Percentiles rank a stretch among this genome's conserved stretches.
These are phyloP conservation scores for Lentithecium fluviatile DNA, from an alignment of 495 filamentous ascomycete species.

Conservation along the genomic window DNA sequence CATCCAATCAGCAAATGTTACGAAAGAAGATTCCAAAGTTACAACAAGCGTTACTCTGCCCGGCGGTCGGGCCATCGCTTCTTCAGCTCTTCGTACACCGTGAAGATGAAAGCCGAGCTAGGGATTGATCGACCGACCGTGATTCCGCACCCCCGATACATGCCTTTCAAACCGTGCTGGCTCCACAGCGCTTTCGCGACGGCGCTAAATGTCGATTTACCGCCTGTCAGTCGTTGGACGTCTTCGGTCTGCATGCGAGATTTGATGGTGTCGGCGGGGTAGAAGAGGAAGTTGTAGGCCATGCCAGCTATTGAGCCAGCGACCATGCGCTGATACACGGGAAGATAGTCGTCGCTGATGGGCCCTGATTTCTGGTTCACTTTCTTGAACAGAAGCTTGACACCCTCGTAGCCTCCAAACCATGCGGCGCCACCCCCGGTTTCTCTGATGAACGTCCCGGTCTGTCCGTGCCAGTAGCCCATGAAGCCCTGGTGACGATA, in stretches of 20 bases:
- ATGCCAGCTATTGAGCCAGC: conserved; percentile 91
- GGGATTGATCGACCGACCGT: conserved; percentile 84
- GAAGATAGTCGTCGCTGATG: conserved; percentile 42
- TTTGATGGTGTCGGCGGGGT: conserved; percentile 96
- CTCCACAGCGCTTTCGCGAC: conserved; percentile 72
- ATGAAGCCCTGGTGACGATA: conserved; percentile 74
- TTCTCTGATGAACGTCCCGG: conserved; percentile 90
- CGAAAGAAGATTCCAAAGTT: not conserved
- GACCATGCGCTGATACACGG: conserved; percentile 77
- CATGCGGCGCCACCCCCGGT: conserved; percentile 90
- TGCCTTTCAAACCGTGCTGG: conserved; percentile 73
- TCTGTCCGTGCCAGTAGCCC: conserved; percentile 94
- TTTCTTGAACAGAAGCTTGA: conserved; percentile 60
- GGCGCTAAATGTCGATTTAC: conserved; percentile 61
- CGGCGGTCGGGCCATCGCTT: conserved; percentile 22
- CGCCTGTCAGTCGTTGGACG: conserved; percentile 47
- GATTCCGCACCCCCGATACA: conserved; percentile 95
- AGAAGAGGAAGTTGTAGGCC: conserved; percentile 94
- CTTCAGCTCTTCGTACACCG: conserved; percentile 76
- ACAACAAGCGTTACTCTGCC: not conserved
- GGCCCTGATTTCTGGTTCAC: not conserved
- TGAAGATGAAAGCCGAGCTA: conserved; percentile 96
- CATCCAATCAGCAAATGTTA: not conserved
- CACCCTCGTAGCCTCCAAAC: conserved; percentile 92
- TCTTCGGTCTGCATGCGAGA: conserved; percentile 91